A percentile compares a stretch with the other conserved stretches of the same genome.
phyloP scores from a whole-genome alignment of 2,329 filamentous ascomycete species.

The Westerdykella sp. region DNA sequence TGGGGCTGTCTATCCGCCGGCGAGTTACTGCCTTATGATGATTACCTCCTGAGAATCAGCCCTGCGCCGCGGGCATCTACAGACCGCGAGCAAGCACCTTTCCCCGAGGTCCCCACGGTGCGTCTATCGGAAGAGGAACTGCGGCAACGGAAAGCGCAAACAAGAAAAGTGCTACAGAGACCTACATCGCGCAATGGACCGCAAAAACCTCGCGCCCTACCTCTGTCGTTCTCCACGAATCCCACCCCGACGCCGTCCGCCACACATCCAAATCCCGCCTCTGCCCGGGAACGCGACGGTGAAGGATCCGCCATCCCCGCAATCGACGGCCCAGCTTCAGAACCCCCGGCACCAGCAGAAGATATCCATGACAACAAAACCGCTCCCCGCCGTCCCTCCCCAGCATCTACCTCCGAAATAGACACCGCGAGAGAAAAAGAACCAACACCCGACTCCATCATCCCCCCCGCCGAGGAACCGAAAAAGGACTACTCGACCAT shows the following conservation, averaged over 20 bases:
- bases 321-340: constrained; percentile 17
- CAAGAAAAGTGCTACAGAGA: constrained; percentile 11
- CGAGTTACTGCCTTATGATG: constrained; percentile 43
- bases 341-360: constrained; percentile 25
- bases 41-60: constrained; percentile 30
- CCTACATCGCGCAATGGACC: constrained; percentile 6
- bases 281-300: not conserved
- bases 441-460: constrained; percentile 23
- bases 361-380: constrained; percentile 24
- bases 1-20: constrained; percentile 65
- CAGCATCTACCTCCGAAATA: constrained; percentile 12
- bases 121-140: constrained; percentile 19
- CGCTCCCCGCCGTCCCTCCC: constrained; percentile 25
- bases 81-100: constrained; percentile 6
- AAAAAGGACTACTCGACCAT: constrained; percentile 30
- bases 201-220: constrained; percentile 17
- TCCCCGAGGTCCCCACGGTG: constrained; percentile 14
- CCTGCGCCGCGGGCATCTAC: constrained; percentile 4
- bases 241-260: constrained; percentile 15
- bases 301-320: no score
- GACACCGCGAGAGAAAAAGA: constrained; percentile 17
- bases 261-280: constrained; percentile 8
- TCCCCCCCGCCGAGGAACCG: constrained; percentile 10
- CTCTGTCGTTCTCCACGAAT: constrained; percentile 19
- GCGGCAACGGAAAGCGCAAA: constrained; percentile 15